Conservation (phyloP, 2,329 filamentous ascomycete genomes). For the Colletotrichum filicis region DNA sequence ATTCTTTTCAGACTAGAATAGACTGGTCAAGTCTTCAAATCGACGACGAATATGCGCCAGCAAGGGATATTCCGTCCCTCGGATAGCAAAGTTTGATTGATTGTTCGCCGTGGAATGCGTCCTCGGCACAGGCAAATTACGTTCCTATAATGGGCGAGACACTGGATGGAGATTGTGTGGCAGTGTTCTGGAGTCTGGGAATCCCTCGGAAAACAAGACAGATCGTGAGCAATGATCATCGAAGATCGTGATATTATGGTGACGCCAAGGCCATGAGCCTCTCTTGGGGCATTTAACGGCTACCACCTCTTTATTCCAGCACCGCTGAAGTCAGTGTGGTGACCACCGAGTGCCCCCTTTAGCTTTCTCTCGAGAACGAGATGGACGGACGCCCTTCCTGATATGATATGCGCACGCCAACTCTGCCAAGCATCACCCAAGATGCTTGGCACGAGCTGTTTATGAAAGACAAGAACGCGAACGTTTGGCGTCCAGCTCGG, state of each 20-base stretch:
- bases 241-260: neutral
- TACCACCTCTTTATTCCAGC: neutral
- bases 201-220: neutral
- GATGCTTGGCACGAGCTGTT: neutral
- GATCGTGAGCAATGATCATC: neutral
- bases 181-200: neutral
- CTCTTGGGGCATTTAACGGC: neutral
- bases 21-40: neutral
- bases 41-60: neutral
- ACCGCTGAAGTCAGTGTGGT: neutral
- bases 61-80: neutral
- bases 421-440: slow-evolving; percentile 2
- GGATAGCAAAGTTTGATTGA: neutral
- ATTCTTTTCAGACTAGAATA: neutral
- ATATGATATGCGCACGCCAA: neutral
- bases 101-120: neutral
- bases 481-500: neutral
- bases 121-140: neutral
- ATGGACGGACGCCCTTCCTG: neutral
- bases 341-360: neutral
- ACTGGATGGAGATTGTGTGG: neutral
- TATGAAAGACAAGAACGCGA: neutral
- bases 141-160: neutral
- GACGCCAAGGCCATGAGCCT: neutral
- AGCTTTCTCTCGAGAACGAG: neutral